Base-by-base conservation (phyloP, 129 eudicot species). In the Artemisia argyi region DNA sequence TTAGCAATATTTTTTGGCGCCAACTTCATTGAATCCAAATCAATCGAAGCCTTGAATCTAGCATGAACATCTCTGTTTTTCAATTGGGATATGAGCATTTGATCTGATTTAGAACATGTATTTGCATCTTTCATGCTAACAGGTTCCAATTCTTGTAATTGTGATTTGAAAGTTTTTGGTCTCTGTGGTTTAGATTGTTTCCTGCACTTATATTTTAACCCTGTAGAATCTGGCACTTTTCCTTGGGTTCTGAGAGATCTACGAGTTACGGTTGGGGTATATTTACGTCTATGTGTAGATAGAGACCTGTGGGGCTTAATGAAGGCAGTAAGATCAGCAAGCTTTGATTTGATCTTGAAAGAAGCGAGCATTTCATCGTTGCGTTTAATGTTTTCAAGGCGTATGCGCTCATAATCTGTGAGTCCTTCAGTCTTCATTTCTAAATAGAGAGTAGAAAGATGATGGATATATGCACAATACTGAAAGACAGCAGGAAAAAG, bases 371-470 rank as follows among this genome's bases (percentile, higher is more conserved):
- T 66, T 80, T 93, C 83, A 0, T 77, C 87, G 69, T 93, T 93
- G 63, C 96, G 85, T 68, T 89, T 87, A 9, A 89, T 89, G 83
- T 93, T 93, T 26, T 89, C 96, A 11, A 93, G 84, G 16, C 98
- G 81, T 44, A 68, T 77, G 28, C 90, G 88, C 76, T 93, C 98
- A 70, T 89, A 89, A 11, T 89, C 95, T 2, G 96, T 87, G 32
- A 89, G 39, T 55, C 72, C 62, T 68, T 74, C 10, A n/a, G 66
- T 15, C 73, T 84, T 77, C 82, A 82, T 84, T 60, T 24, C 15
- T 60, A 60, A 14, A 39, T 5, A 39, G 10, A 39, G 5, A 39
- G 46, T 39, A 39, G 11, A 39, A 39, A 39, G 46, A 39, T 39
- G 46, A 39, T 11, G 42, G 46, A 39, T 39, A 7, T 39, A 39